A percentile compares a stretch with the other conserved stretches of the same genome.
Conservation (phyloP, 2,329 filamentous ascomycete species). For the Xylariales sp. region DNA sequence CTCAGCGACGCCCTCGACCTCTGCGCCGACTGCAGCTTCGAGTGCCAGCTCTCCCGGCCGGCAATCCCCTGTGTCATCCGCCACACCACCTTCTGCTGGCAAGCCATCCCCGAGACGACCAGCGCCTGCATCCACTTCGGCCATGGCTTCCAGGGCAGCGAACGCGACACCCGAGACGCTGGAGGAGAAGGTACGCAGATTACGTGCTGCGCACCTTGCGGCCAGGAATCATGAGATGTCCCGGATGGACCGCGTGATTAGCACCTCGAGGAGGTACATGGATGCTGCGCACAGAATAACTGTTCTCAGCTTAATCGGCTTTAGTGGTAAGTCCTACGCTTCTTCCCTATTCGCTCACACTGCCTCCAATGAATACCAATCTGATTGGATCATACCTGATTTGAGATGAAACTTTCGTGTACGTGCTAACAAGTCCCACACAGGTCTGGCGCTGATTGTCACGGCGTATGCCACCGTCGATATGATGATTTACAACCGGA, state of each 20-base stretch:
- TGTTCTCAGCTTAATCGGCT: conserved; percentile 49
- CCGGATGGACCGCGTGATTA: conserved; percentile 45
- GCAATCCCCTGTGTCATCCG: neutral
- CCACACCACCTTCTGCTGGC: neutral
- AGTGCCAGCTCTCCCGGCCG: no score
- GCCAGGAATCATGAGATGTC: conserved; percentile 57
- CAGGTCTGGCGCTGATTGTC: conserved; percentile 50
- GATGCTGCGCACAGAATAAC: conserved; percentile 54
- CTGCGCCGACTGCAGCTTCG: conserved; percentile 6
- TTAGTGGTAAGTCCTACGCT: conserved; percentile 55
- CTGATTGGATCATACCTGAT: neutral
- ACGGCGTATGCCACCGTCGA: conserved; percentile 57
- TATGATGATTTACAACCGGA: conserved; percentile 58
- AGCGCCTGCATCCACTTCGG: conserved; percentile 10
- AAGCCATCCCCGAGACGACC: conserved; percentile 4
- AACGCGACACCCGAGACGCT: conserved; percentile 57
- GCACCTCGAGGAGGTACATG: conserved; percentile 43
- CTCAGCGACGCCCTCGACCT: conserved; percentile 8
- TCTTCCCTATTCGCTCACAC: neutral
- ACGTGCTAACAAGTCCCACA: no score
- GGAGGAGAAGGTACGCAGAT: conserved; percentile 63
- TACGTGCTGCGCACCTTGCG: conserved; percentile 65
- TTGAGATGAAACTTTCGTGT: no score
- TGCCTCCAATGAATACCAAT: conserved; percentile 1
- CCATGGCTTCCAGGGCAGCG: conserved; percentile 21